Base-by-base conservation (phyloP, 2,329 filamentous ascomycete species). In the Clathrospora elynae region DNA sequence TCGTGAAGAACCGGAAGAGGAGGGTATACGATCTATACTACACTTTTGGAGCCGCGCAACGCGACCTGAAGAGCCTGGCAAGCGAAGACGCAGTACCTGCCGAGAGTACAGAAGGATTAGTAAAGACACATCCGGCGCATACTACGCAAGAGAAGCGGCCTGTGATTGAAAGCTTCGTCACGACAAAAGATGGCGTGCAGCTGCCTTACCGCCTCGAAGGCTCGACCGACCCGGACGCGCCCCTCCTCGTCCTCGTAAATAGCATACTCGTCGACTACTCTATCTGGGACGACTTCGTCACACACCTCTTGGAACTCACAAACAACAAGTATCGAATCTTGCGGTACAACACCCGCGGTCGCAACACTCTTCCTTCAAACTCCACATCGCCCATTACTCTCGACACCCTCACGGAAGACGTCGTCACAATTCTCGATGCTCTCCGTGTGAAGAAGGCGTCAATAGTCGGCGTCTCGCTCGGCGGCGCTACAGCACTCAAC, bases 221-320 rank as follows among this genome's bases (percentile, higher is more conserved):
- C 40, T 86, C 81, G 51, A 60, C 80, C 0, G 77, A 84, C 20
- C 81, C 84, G 0, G 64, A 79, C 13, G 87, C 88, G 0, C 89
- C 89, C 0, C 79, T 86, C 0, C 76, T 95, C 8, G 83, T 89
- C 13, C 86, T 91, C 55, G 79, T 79, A 70, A 95, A 95, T 75
- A 91, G 86, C 1, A 84, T 95, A 35, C 80, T 95, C 6, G 88
- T 88, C 2, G 83, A 85, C 33, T 78, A 86, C 52, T 77, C 81
- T 65, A 93, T 95, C 80, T 95, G 90, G 90, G 86, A 93, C 57
- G 76, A 77, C 2, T 82, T 95, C 46, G 73, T 93, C 1, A 71
- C 74, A 1, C 72, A 81, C n/a, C 78, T 93, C 53, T 66, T 77
- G 28, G 57, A 68, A 9, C 78, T 78, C 35, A 66, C 71, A 0